Evolutionary conservation across 1,284 basidiomycete genomes (phyloP), one percentile per base, ranked within the genome.

Genomic region (Rugosomyces carneus): DNA sequence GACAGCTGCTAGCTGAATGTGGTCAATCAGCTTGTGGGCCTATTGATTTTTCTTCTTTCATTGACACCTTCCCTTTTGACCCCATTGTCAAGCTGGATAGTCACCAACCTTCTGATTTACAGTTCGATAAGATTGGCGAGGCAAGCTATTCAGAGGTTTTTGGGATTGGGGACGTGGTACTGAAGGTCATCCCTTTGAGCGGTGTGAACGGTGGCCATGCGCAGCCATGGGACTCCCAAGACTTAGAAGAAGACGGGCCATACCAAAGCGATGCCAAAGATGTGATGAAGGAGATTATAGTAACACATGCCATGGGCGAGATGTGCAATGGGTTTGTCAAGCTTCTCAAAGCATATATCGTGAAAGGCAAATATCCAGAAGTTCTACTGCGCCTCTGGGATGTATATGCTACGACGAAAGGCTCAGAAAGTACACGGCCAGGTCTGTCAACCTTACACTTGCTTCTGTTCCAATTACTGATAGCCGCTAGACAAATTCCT

Each of bases 71-170:
- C 57, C 84, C 84, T 8, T 76, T 73, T 48, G 86, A 89, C 56
- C 73, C 77, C 11, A 69, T 83, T 48, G 72, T 83, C 18, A 71
- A 64, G 37, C 49, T 57, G 16, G 57, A 59, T 15, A 48, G 54
- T 13, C 57, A 41, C 29, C 46, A 57, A 6, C 40, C 47, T 5
- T 31, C 31, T n/a, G 44, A 45, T 24, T 43, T 63, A 36, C 49
- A 44, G 15, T 89, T 90, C 63, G 72, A 69, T 52, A 99, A 99
- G 67, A 84, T 97, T 44, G 95, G 94, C 37, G 95, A 99, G 67
- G 95, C 95, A 9, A 93, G 89, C 40, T 99, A 89, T 64, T 96
- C 93, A 0, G 95, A 99, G 61, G 96, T 99, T n/a, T 99, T 92
- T 66, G 84, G 84, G 3, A 81, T 93, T 40, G 81, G 83, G 1